Evolutionary conservation across 1,139 yeast species (phyloP), one percentile per base, ranked within the genome.

Genomic region (Suhomyces bokatorum): DNA sequence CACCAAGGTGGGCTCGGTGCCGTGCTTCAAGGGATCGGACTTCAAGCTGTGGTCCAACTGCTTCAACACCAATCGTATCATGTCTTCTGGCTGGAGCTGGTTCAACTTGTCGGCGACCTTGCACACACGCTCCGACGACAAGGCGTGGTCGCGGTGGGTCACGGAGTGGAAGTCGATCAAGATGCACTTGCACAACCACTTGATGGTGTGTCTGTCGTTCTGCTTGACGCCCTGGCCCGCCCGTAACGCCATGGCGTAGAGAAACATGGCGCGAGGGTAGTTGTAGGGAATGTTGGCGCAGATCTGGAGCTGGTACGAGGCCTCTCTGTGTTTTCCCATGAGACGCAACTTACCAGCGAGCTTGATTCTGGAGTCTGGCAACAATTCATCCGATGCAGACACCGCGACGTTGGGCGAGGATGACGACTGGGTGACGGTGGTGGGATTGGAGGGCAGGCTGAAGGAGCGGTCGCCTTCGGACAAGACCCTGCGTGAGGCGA

Each of bases 171-270:
- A 44, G 35, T 50, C 49, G 26, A 51, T 40, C 26, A 73, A 55
- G 13, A 73, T 59, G 46, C 74, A 64, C 48, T 67, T 66, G 51
- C 80, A 74, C 5, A 87, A 68, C 87, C 90, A 85, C 47, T 72
- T 67, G 36, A 84, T 70, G 1, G 90, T 80, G 44, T 75, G 78
- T 12, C 66, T 57, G 37, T 80, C 77, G 58, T 84, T 84, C 47
- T 75, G 77, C 26, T 80, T 73, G 13, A 84, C 81, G 0, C 95
- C 95, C 64, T 83, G 83, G 1, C 95, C 95, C 45, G 77, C 71
- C 45, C 86, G 70, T 28, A 87, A 64, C 0, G 93, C 85, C 53
- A 85, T 64, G 0, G 91, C 88, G 59, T 86, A 87, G 32, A 85
- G 62, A 39, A 82, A 74, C 85, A 82, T 85, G 1, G 93, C 95